Percentiles rank a stretch among this genome's conserved stretches.
phyloP scores from a whole-genome alignment of 257 asterid species.

The Lithospermum erythrorhizon region DNA sequence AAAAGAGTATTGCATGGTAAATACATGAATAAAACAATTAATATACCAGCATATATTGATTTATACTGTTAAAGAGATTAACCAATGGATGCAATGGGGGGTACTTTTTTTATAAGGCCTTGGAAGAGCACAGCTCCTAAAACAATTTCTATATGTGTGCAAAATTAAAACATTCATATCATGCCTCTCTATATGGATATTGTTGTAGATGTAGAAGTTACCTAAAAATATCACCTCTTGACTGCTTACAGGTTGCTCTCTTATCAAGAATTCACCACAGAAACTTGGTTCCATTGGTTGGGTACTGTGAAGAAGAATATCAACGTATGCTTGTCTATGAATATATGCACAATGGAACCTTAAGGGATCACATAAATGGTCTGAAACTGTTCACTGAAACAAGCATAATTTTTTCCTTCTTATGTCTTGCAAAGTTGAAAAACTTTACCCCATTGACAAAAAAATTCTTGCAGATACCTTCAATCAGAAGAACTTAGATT shows the following conservation, averaged over 20 bases:
- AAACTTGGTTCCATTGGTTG: constrained; percentile 89
- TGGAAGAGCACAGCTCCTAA: too few relatives aligned
- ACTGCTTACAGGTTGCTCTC: constrained; percentile 69
- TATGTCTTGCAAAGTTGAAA: constrained; percentile 3
- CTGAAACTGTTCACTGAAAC: constrained; percentile 6
- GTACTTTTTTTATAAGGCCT: too few relatives aligned
- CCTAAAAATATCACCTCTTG: neutral
- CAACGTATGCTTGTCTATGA: constrained; percentile 92
- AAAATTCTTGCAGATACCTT: constrained; percentile 31
- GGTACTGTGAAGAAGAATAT: constrained; percentile 84
- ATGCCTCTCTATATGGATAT: too few relatives aligned
- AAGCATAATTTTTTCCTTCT: constrained; percentile 1
- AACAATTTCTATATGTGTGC: too few relatives aligned
- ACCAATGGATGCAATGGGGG: too few relatives aligned
- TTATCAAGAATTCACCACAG: constrained; percentile 95
- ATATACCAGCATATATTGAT: too few relatives aligned
- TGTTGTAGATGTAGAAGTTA: too few relatives aligned
- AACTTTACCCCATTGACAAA: neutral
- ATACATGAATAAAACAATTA: too few relatives aligned
- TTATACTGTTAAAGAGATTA: too few relatives aligned
- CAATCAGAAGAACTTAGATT: constrained; percentile 58
- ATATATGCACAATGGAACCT: constrained; percentile 96
- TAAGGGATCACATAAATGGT: constrained; percentile 82
- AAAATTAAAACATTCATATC: too few relatives aligned
- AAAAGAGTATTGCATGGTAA: too few relatives aligned